Evolutionary conservation across 1,284 basidiomycete genomes (phyloP).

Genomic region (Sanghuangporus weigelae): DNA sequence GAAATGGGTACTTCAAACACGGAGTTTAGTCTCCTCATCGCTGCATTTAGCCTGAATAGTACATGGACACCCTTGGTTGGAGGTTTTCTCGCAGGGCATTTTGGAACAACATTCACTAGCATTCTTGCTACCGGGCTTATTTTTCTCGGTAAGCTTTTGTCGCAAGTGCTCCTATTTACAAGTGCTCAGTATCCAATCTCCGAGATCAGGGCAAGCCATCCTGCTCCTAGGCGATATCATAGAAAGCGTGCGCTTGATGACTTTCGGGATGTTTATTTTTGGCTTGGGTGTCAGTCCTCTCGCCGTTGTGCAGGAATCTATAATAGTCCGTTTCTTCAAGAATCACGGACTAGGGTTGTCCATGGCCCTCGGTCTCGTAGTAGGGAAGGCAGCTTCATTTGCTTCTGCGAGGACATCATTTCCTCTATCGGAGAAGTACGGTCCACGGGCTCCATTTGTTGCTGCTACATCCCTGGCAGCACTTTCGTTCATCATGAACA

Average conservation of each 20-base stretch:
- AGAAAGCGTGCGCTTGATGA: slow-evolving; percentile 57
- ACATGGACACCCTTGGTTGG: slow-evolving; percentile 79
- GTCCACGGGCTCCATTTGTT: slow-evolving; percentile 68
- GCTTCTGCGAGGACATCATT: slow-evolving; percentile 69
- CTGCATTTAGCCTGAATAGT: slow-evolving; percentile 70
- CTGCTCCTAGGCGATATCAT: slow-evolving; percentile 59
- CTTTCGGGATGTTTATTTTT: slow-evolving; percentile 68
- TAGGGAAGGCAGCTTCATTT: slow-evolving; percentile 73
- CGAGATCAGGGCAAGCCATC: slow-evolving; percentile 47
- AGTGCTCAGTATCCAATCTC: slow-evolving; percentile 15
- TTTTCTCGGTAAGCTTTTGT: slow-evolving; percentile 44
- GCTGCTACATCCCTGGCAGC: slow-evolving; percentile 58
- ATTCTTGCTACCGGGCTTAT: slow-evolving; percentile 70
- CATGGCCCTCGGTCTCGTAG: slow-evolving; percentile 73
- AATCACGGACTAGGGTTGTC: slow-evolving; percentile 73
- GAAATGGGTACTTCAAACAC: slow-evolving; percentile 74
- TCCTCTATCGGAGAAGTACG: slow-evolving; percentile 65
- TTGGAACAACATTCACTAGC: slow-evolving; percentile 65
- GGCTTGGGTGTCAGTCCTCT: slow-evolving; percentile 76
- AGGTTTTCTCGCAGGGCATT: slow-evolving; percentile 57
- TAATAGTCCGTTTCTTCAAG: slow-evolving; percentile 77
- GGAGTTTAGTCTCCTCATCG: slow-evolving; percentile 71
- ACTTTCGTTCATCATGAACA: slow-evolving; percentile 62
- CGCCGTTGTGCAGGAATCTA: slow-evolving; percentile 72
- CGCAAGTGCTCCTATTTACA: not conserved